phyloP scores from a whole-genome alignment of 495 filamentous ascomycete species.

The Podospora tetraspora region DNA sequence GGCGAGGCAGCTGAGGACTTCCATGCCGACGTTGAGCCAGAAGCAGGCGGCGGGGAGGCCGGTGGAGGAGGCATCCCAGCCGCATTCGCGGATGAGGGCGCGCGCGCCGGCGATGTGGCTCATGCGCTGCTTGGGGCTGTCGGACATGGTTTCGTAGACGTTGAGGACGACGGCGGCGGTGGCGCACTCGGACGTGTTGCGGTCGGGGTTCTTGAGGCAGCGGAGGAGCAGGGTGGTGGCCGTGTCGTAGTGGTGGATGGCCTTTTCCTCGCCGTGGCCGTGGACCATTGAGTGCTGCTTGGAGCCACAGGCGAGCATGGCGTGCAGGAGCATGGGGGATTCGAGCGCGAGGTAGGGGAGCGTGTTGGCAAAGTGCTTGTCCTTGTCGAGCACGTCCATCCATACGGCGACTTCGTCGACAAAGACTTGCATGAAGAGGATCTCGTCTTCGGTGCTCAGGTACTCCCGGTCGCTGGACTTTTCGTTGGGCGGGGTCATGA shows the following conservation, averaged over 20 bases:
- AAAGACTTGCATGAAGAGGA: slow-evolving; percentile 83
- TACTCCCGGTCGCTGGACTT: slow-evolving; percentile 43
- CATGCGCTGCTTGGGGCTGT: slow-evolving; percentile 67
- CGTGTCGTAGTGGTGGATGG: slow-evolving; percentile 73
- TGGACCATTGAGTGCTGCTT: slow-evolving; percentile 71
- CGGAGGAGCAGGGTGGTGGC: slow-evolving; percentile 69
- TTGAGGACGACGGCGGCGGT: slow-evolving; percentile 83
- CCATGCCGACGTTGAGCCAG: slow-evolving; percentile 89
- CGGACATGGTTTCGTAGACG: slow-evolving; percentile 87
- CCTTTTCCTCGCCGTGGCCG: slow-evolving; percentile 68
- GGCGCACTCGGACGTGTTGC: slow-evolving; percentile 83
- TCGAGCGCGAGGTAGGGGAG: slow-evolving; percentile 75
- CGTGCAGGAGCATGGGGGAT: slow-evolving; percentile 88
- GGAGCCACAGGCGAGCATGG: slow-evolving; percentile 83
- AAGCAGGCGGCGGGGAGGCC: slow-evolving; percentile 88
- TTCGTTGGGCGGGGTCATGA: slow-evolving; percentile 48
- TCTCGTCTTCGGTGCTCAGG: slow-evolving; percentile 67
- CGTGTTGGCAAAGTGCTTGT: slow-evolving; percentile 82
- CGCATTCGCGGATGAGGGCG: slow-evolving; percentile 84
- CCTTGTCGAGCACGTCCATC: slow-evolving; percentile 88
- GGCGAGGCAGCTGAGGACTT: slow-evolving; percentile 78
- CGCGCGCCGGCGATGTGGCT: slow-evolving; percentile 83
- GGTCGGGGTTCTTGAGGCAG: slow-evolving; percentile 70
- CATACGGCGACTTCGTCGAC: slow-evolving; percentile 85
- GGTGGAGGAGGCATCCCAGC: slow-evolving; percentile 74